Evolutionary conservation across 2,329 filamentous ascomycete genomes (phyloP).

Genomic region (Diaporthe aspalathi): DNA sequence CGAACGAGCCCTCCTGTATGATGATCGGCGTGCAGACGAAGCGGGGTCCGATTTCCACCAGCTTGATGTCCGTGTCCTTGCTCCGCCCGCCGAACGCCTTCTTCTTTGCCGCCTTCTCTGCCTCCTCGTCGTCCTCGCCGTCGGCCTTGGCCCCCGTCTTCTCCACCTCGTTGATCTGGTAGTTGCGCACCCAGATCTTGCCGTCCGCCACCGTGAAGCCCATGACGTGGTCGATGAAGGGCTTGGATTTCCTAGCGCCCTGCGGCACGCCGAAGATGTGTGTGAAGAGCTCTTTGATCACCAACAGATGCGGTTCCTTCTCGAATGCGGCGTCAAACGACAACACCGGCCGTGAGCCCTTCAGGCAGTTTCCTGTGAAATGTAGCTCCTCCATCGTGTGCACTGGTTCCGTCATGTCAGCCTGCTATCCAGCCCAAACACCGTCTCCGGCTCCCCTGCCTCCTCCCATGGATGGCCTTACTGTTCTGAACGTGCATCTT

Average conservation of each 20-base stretch:
- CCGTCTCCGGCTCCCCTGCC: neutral
- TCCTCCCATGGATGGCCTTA: conserved; percentile 50
- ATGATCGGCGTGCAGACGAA: conserved; percentile 95
- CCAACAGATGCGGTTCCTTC: conserved; percentile 78
- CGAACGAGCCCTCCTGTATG: conserved; percentile 94
- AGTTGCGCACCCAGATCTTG: conserved; percentile 96
- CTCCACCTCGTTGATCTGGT: conserved; percentile 90
- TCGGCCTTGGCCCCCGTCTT: conserved; percentile 58
- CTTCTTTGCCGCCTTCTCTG: conserved; percentile 46
- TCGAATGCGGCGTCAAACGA: conserved; percentile 93
- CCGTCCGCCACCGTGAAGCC: conserved; percentile 90
- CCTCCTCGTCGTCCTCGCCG: conserved; percentile 58
- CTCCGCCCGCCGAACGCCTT: conserved; percentile 54
- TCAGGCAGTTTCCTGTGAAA: conserved; percentile 96
- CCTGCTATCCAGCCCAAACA: neutral
- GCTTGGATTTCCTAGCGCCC: conserved; percentile 88
- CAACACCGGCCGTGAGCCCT: conserved; percentile 89
- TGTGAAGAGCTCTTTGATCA: conserved; percentile 90
- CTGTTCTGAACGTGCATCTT: conserved; percentile 80
- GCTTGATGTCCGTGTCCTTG: conserved; percentile 79
- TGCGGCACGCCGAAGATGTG: conserved; percentile 94
- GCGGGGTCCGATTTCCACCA: conserved; percentile 93
- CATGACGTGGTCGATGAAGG: conserved; percentile 96
- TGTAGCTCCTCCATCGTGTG: conserved; percentile 98
- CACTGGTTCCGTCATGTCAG: conserved; percentile 58